A percentile compares a stretch with the other conserved stretches of the same genome.
These are phyloP conservation scores for Niebla homalea DNA, from an alignment of 495 filamentous ascomycete species.

Conservation along the genomic window DNA sequence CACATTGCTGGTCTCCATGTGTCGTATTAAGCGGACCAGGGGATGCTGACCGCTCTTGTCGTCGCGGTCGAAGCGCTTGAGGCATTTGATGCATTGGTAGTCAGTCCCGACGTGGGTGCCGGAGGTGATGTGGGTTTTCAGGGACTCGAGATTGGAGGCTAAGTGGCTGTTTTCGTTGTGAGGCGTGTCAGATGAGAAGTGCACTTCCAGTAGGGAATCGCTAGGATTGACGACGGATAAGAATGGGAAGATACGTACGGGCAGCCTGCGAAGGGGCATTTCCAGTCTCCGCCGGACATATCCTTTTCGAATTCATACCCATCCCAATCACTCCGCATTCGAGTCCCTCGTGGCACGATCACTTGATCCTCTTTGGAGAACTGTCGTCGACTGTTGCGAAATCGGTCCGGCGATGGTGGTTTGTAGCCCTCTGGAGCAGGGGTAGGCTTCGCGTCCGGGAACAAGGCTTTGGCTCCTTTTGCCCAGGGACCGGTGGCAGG, in stretches of 20 bases:
- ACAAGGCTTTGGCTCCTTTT: neutral
- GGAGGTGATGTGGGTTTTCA: slow-evolving; percentile 20
- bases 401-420: too few species aligned
- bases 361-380: too few species aligned
- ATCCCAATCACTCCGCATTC: slow-evolving; percentile 7
- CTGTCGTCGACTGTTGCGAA: too few species aligned
- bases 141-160: slow-evolving; percentile 4
- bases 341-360: too few species aligned
- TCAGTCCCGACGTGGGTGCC: slow-evolving; percentile 7
- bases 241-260: slow-evolving; percentile 4
- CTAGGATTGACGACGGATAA: neutral
- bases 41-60: slow-evolving; percentile 20
- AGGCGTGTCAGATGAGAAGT: neutral
- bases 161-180: neutral
- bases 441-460: neutral
- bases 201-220: neutral
- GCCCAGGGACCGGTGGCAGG: too few species aligned
- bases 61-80: slow-evolving; percentile 30
- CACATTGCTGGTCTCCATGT: slow-evolving; percentile 32
- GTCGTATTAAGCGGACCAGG: slow-evolving; percentile 24
- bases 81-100: slow-evolving; percentile 30
- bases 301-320: slow-evolving; percentile 1
- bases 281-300: neutral
- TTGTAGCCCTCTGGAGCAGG: neutral
- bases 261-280: slow-evolving; percentile 17